Evolutionary conservation across 169 alveolate genomes (phyloP).

Genomic region (Plasmodium berghei): DNA sequence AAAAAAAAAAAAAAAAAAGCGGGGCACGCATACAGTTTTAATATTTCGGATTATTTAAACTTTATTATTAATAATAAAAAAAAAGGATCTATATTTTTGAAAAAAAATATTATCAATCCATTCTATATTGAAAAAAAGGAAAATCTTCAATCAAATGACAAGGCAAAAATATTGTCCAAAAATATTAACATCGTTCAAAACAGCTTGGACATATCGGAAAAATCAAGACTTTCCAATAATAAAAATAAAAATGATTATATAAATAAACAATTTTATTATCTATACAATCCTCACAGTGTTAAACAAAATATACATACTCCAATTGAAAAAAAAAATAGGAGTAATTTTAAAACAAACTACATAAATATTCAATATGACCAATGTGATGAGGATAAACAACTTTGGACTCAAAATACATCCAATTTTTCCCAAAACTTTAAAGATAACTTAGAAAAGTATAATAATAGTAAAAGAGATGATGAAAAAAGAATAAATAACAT

Average conservation of each 20-base stretch:
- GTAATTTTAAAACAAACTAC: not conserved
- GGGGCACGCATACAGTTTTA: not conserved
- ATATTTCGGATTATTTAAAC: conserved; percentile 28
- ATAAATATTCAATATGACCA: not conserved
- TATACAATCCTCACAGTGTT: not conserved
- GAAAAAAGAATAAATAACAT: not conserved
- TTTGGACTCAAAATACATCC: too few species aligned
- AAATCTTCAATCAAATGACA: conserved; percentile 40
- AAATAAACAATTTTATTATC: too few species aligned
- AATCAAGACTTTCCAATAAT: not conserved
- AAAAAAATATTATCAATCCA: conserved; percentile 52
- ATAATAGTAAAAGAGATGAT: conserved; percentile 9
- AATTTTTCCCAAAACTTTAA: too few species aligned
- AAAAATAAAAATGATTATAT: not conserved
- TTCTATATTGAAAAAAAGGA: conserved; percentile 35
- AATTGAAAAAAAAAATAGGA: not conserved
- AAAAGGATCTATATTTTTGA: conserved; percentile 59
- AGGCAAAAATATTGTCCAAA: conserved; percentile 22
- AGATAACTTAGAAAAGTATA: not conserved
- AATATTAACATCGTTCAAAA: not conserved
- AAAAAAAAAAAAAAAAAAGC: conserved; percentile 42
- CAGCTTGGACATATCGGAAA: not conserved
- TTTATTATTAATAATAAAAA: conserved; percentile 42
- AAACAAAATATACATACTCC: not conserved
- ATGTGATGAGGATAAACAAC: not conserved